phyloP scores from a whole-genome alignment of 768 basidiomycete species.

The Lyophyllum shimeji region DNA sequence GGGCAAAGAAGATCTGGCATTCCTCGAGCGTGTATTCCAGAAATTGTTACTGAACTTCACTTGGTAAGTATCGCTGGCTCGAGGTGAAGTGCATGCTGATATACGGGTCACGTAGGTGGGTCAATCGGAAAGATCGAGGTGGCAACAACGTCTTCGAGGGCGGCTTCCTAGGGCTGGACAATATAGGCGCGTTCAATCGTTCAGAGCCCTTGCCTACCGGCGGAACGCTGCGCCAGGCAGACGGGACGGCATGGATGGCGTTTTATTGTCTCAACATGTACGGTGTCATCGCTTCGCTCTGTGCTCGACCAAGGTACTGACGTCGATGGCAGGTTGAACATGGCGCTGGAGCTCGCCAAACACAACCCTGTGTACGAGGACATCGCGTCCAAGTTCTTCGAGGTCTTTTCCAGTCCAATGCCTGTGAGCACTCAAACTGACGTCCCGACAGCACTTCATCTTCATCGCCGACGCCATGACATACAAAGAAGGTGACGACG shows the following conservation, averaged over 20 bases:
- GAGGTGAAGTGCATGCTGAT: neutral
- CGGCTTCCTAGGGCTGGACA: conserved; percentile 96
- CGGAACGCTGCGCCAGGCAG: conserved; percentile 91
- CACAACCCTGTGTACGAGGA: conserved; percentile 98
- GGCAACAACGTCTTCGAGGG: conserved; percentile 98
- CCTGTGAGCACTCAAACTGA: neutral
- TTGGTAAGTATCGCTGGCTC: conserved; percentile 51
- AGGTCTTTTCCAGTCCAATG: conserved; percentile 40
- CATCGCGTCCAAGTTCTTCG: conserved; percentile 98
- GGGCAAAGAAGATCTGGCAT: conserved; percentile 85
- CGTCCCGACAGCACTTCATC: conserved; percentile 76
- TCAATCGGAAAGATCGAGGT: conserved; percentile 93
- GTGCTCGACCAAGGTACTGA: neutral
- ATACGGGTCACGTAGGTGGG: conserved; percentile 65
- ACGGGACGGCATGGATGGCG: conserved; percentile 99
- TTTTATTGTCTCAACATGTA: conserved; percentile 98
- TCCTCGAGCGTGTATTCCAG: conserved; percentile 98
- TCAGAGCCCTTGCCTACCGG: conserved; percentile 96
- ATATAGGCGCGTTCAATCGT: conserved; percentile 97
- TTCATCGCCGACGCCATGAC: conserved; percentile 99
- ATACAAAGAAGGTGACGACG: conserved; percentile 74
- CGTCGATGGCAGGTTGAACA: conserved; percentile 75
- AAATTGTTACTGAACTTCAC: conserved; percentile 97
- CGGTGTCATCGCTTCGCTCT: conserved; percentile 20
- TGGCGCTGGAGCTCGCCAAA: conserved; percentile 96